phyloP scores from a whole-genome alignment of 2,329 filamentous ascomycete species.

The Aureobasidium vineae region DNA sequence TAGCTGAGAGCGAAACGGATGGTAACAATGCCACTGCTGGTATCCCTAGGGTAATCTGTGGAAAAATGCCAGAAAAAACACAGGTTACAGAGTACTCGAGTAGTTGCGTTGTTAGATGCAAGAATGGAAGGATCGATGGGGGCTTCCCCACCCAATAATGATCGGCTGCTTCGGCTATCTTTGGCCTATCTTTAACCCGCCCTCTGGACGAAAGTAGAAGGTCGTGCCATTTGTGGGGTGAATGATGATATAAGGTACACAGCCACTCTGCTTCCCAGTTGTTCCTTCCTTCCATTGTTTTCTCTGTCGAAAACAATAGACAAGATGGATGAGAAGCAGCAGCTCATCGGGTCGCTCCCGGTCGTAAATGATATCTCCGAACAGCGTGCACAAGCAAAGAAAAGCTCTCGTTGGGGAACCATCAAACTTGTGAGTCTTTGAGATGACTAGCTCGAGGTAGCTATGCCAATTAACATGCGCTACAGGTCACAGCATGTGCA shows the following conservation, averaged over 20 bases:
- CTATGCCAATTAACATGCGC: neutral
- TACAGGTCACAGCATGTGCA: neutral
- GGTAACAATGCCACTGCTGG: too few species aligned
- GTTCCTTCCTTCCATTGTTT: neutral
- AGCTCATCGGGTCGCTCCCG: constrained; percentile 31
- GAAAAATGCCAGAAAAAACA: too few species aligned
- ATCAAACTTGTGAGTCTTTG: neutral
- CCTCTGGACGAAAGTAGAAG: neutral
- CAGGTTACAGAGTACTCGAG: too few species aligned
- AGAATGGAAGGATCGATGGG: neutral
- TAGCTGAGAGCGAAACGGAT: too few species aligned
- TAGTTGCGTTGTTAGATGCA: neutral
- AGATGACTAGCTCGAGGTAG: neutral
- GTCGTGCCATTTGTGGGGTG: constrained; percentile 21
- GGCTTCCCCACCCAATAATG: constrained; percentile 4
- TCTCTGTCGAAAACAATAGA: neutral
- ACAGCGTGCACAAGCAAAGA: constrained; percentile 21
- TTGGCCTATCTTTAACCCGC: constrained; percentile 20
- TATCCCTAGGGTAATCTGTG: too few species aligned
- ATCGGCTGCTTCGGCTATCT: constrained; percentile 20
- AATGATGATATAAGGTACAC: constrained; percentile 25
- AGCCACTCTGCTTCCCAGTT: constrained; percentile 10
- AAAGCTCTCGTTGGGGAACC: constrained; percentile 9
- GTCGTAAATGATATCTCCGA: neutral
- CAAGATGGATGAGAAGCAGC: constrained; percentile 24